Base-by-base conservation (phyloP, 2,329 filamentous ascomycete genomes). In the Aspergillus transmontanensis region DNA sequence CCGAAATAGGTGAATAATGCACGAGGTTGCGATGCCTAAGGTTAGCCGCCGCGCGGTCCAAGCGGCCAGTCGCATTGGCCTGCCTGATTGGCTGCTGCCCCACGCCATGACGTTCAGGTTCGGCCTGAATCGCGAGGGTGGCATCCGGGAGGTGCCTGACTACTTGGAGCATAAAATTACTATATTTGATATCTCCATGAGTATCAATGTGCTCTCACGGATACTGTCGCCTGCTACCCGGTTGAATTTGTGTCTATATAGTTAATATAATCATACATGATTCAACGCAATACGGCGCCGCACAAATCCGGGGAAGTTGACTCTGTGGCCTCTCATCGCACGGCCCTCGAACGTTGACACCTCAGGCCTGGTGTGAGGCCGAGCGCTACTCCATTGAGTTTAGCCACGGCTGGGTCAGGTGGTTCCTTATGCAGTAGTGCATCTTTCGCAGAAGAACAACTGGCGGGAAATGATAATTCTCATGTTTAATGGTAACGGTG, bases 31-130 rank as follows among this genome's bases (percentile, higher is more conserved):
- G 48, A 41, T 57, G 32, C 6, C 58, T 57, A 55, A 59, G 58
- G 53, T 61, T 60, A 58, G 54, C 61, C 55, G 61, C 62, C 50
- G 41, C 46, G 48, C 54, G 56, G 51, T 54, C 51, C 30, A 54
- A 36, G 51, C 51, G 30, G 11, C 51, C 7, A 36, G 51, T 32
- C 23, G 59, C 62, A 50, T 55, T 61, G 55, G 19, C 32, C 32
- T 4, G 56, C 16, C 12, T 43, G 55, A 59, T 62, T 59, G 56
- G 56, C 28, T 48, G 30, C 50, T 39, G 55, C 55, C 64, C 64
- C 61, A 64, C 64, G 64, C 43, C 63, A 65, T 65, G 64, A 65
- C 64, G 64, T 63, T 61, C 50, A 43, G 14, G 36, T 57, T 56
- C 57, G 55, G 58, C 43, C 50, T 50, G 26, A 41, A 59, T 56